Base-by-base conservation (phyloP, 2,329 filamentous ascomycete genomes). In the Scolecobasidium constrictum region DNA sequence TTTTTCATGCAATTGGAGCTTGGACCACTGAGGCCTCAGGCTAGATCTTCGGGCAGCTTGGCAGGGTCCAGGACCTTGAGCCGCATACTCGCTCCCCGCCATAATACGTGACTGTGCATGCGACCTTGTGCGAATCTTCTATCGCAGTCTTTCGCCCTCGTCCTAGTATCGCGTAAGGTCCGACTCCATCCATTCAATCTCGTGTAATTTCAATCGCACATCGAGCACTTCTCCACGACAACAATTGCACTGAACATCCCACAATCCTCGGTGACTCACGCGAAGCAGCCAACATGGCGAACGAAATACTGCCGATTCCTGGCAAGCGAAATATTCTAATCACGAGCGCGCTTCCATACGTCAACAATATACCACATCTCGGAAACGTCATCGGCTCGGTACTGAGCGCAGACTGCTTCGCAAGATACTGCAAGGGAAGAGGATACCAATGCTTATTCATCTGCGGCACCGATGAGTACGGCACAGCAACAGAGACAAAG, bases 401-500 rank as follows among this genome's bases (percentile, higher is more conserved):
- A 31, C 73, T 95, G 52, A 87, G 81, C 48, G 88, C 88, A 53
- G 88, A 95, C 58, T 85, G 93, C 49, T 95, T 70, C 49, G 59
- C 64, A 34, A 78, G 79, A 51, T 94, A 83, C 65, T 84, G 81
- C 66, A 86, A 86, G 62, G 80, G 83, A 35, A 77, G 86, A 55
- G 83, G 81, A 44, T 74, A 81, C 56, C 83, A 78, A 51, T 93
- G 86, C 2, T 73, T 94, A 40, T 94, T 79, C 61, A 72, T 94
- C 52, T 94, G 88, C 63, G 87, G 87, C 45, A 33, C 80, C 40
- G 90, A 95, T 67, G 86, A 96, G 65, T 96, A 95, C 62, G 90
- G 90, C 45, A 96, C 90, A 11, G 88, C 90, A 17, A 94, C 88
- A 22, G 90, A 95, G 65, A 94, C 90, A 19, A 94, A 94, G 68